Conservation (phyloP, 1,139 yeast genomes). For the Debaryomyces psychrophilus region DNA sequence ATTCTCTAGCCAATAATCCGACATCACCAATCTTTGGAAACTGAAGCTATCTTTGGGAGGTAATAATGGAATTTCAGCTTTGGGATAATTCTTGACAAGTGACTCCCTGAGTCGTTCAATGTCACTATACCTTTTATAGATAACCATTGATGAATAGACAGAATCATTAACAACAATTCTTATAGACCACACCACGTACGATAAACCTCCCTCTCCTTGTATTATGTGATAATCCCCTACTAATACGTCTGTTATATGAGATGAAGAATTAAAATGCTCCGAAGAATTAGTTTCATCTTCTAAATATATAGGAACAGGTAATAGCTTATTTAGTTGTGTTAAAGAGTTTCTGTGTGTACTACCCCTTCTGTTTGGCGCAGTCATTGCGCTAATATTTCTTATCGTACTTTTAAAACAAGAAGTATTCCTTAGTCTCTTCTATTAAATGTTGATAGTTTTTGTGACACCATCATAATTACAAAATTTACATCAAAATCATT, state of each 20-base stretch:
- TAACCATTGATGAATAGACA: conserved; percentile 48
- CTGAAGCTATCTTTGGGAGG: conserved; percentile 65
- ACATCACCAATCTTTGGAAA: conserved; percentile 50
- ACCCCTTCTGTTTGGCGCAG: neutral
- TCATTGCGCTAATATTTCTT: conserved; percentile 1
- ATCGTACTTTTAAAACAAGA: neutral
- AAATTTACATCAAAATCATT: neutral
- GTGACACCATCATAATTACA: conserved; percentile 26
- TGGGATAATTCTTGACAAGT: conserved; percentile 40
- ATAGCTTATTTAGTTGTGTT: conserved; percentile 34
- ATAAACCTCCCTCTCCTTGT: conserved; percentile 40
- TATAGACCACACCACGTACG: conserved; percentile 54
- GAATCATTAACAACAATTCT: conserved; percentile 47
- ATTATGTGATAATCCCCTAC: conserved; percentile 45
- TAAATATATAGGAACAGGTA: conserved; percentile 44
- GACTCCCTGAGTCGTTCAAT: conserved; percentile 51
- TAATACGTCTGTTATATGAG: conserved; percentile 41
- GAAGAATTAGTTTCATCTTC: conserved; percentile 38
- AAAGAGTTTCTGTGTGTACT: conserved; percentile 22
- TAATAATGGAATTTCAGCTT: conserved; percentile 56
- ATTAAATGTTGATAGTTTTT: conserved; percentile 8
- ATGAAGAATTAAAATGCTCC: conserved; percentile 20
- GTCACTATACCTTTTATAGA: conserved; percentile 69
- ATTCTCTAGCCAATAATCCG: conserved; percentile 55
- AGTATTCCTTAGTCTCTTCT: neutral